These are phyloP conservation scores for Magnolia officinalis DNA, from an alignment of 164 flowering plant species.

Conservation along the genomic window DNA sequence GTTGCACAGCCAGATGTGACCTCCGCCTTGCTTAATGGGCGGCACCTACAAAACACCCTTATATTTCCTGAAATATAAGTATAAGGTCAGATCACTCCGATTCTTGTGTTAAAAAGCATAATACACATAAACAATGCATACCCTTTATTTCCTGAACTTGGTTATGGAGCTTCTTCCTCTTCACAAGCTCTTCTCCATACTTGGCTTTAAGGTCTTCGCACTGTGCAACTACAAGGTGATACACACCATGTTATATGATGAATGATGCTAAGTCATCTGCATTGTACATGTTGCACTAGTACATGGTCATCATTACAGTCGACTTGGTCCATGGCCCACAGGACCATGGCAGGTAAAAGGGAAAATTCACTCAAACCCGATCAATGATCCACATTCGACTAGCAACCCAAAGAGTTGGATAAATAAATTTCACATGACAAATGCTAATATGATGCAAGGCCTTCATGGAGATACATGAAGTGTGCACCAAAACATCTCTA, in stretches of 20 bases:
- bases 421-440: slow-evolving; percentile 1
- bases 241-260: neutral
- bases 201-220: slow-evolving; percentile 84
- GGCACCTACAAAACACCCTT: slow-evolving; percentile 90
- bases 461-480: neutral
- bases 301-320: too few species aligned
- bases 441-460: neutral
- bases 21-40: slow-evolving; percentile 70
- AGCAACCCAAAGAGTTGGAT: neutral
- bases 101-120: neutral
- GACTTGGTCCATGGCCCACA: too few species aligned
- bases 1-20: slow-evolving; percentile 41
- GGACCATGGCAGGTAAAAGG: too few species aligned
- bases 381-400: too few species aligned
- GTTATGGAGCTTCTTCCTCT: slow-evolving; percentile 71
- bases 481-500: neutral
- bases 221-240: slow-evolving; percentile 54
- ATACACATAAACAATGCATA: slow-evolving; percentile 12
- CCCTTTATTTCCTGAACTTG: slow-evolving; percentile 82
- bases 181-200: slow-evolving; percentile 66
- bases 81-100: neutral
- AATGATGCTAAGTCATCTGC: too few species aligned
- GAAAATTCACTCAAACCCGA: too few species aligned
- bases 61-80: slow-evolving; percentile 59
- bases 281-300: too few species aligned